Evolutionary conservation across 192 early-diverging fungal species (phyloP), one percentile per base, ranked within the genome.

Genomic region (Linnemannia elongata): DNA sequence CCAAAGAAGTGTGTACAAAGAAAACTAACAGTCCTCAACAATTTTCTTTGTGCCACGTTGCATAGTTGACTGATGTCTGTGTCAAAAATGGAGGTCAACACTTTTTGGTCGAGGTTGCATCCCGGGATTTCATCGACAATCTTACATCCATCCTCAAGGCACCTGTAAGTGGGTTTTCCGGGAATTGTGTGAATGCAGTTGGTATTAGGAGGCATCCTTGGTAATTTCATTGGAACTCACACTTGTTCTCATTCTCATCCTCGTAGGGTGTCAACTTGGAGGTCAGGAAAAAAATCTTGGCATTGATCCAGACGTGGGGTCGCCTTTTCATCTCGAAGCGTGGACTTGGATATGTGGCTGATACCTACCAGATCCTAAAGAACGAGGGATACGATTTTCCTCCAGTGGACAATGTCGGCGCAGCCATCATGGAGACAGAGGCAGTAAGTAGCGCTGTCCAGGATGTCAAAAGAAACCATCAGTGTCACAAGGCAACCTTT

Each of bases 71-170:
- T 2, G 98, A 99, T 86, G 95, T 95, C 44, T 98, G 96, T 82
- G 96, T 99, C 33, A 99, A 99, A 89, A 99, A 99, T 88, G 95
- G 95, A 41, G 98, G 98, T 4, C 85, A 90, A 38, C 93, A 95
- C 52, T 97, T 99, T 85, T 87, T 98, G 57, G 91, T 93, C 20
- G 96, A 99, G 85, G 90, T 99, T 54, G 95, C 97, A 13, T 92
- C 93, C 12, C 91, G 96, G 52, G 98, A 99, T 66, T 99, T 99
- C 88, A 93, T 97, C 47, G 97, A 99, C 85, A 93, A 95, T 66
- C 83, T 99, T 54, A 92, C 93, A 1, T 91, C 91, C 1, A 81
- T 98, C 18, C 78, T 92, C 27, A 91, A 91, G 30, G 74, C 90
- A 30, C 88, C 89, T 36, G 94, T 94, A 93, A 82, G 88, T 80